Conservation (phyloP, 768 basidiomycete genomes). For the Pleurotus eryngii region DNA sequence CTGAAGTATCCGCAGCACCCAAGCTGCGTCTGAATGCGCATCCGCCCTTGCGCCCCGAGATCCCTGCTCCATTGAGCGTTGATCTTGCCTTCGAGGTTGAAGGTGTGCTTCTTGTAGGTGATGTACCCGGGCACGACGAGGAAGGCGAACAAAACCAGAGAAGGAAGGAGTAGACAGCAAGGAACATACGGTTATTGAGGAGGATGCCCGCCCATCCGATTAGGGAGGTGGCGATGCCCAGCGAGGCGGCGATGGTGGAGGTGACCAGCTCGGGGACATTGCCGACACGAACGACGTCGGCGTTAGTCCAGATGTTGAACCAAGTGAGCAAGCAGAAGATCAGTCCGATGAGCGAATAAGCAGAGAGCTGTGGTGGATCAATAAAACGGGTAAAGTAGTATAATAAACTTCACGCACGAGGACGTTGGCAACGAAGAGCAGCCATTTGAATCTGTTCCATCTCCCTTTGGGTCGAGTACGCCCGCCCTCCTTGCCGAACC, state of each 20-base stretch:
- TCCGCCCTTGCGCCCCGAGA: slow-evolving; percentile 56
- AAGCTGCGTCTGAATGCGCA: slow-evolving; percentile 71
- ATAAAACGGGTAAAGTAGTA: neutral
- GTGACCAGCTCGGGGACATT: slow-evolving; percentile 66
- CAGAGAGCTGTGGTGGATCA: slow-evolving; percentile 34
- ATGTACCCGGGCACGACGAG: slow-evolving; percentile 76
- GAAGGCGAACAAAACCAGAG: slow-evolving; percentile 71
- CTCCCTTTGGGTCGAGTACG: slow-evolving; percentile 41
- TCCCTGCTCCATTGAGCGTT: slow-evolving; percentile 72
- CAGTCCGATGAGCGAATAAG: slow-evolving; percentile 58
- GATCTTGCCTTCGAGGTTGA: slow-evolving; percentile 81
- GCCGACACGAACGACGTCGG: slow-evolving; percentile 70
- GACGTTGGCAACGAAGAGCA: slow-evolving; percentile 62
- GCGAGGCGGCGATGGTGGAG: slow-evolving; percentile 63
- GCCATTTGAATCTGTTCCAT: slow-evolving; percentile 89
- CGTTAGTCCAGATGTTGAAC: slow-evolving; percentile 69
- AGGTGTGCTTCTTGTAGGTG: slow-evolving; percentile 68
- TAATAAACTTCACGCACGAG: slow-evolving; percentile 28
- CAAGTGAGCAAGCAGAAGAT: slow-evolving; percentile 70
- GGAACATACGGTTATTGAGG: slow-evolving; percentile 81
- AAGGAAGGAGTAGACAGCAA: slow-evolving; percentile 73
- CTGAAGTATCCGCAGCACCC: slow-evolving; percentile 80
- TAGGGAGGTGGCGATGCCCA: slow-evolving; percentile 63
- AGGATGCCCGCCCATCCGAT: slow-evolving; percentile 79
- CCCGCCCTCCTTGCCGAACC: slow-evolving; percentile 38